Evolutionary conservation across 1,284 basidiomycete genomes (phyloP).

Genomic region (Sporisorium scitamineum): DNA sequence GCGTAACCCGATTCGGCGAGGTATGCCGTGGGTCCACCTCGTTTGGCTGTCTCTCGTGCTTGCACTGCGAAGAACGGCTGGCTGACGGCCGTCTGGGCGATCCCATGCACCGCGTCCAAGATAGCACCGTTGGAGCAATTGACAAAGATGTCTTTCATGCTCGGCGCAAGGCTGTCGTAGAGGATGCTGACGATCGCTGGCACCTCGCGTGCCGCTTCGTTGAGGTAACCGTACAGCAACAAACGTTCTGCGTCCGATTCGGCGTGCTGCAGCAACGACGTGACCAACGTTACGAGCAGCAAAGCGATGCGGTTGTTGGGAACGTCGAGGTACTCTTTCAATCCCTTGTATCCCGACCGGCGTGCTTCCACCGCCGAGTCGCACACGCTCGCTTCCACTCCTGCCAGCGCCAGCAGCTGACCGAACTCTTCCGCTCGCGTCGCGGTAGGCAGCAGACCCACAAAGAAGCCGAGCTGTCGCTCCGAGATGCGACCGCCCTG

Average conservation of each 20-base stretch:
- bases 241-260: constrained; percentile 57
- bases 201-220: constrained; percentile 57
- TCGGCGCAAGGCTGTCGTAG: constrained; percentile 59
- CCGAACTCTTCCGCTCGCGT: constrained; percentile 60
- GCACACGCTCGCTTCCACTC: constrained; percentile 37
- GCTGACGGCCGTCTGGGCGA: constrained; percentile 58
- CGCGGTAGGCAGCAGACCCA: constrained; percentile 59
- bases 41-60: constrained; percentile 59
- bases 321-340: constrained; percentile 54
- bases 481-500: constrained; percentile 48
- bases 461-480: constrained; percentile 60
- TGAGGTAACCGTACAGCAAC: constrained; percentile 60
- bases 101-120: constrained; percentile 60
- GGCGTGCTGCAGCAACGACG: constrained; percentile 60
- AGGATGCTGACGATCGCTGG: constrained; percentile 66
- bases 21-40: constrained; percentile 61
- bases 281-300: constrained; percentile 59
- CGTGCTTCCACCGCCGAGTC: constrained; percentile 47
- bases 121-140: constrained; percentile 62
- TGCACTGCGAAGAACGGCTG: constrained; percentile 66
- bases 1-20: constrained; percentile 62
- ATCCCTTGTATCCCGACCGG: constrained; percentile 38
- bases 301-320: constrained; percentile 62
- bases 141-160: constrained; percentile 61
- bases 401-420: constrained; percentile 54